A percentile compares a stretch with the other conserved stretches of the same genome.
phyloP scores from a whole-genome alignment of 2,329 filamentous ascomycete genomes.

The Curvularia hawaiiensis region DNA sequence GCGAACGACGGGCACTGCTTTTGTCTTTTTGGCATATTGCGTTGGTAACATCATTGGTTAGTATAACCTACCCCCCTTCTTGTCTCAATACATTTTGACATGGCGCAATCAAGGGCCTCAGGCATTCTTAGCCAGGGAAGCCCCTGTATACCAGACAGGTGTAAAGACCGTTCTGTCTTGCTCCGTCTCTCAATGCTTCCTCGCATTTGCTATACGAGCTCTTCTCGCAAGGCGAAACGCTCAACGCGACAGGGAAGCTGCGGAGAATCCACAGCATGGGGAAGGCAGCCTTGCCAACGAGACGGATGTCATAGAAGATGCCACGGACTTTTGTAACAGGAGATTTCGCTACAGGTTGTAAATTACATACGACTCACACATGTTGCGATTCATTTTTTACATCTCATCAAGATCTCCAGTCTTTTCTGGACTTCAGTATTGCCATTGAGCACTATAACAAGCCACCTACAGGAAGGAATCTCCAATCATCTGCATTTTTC shows the following conservation, averaged over 20 bases:
- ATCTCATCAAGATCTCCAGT: too few relatives aligned
- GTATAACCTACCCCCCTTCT: neutral
- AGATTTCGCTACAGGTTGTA: constrained; percentile 9
- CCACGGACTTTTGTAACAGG: constrained; percentile 7
- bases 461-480: too few relatives aligned
- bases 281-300: neutral
- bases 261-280: neutral
- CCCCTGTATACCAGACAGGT: constrained; percentile 58
- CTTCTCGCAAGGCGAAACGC: constrained; percentile 9
- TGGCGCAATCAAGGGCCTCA: constrained; percentile 37
- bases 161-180: constrained; percentile 58
- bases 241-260: constrained; percentile 7
- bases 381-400: neutral
- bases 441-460: neutral
- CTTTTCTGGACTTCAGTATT: too few relatives aligned
- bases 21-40: constrained; percentile 56
- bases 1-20: constrained; percentile 52
- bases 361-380: neutral
- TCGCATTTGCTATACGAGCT: constrained; percentile 29
- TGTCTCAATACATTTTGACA: neutral
- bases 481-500: too few relatives aligned
- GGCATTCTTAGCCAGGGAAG: constrained; percentile 53
- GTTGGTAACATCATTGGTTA: constrained; percentile 54
- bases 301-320: constrained; percentile 4
- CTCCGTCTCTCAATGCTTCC: constrained; percentile 49